phyloP scores from a whole-genome alignment of 805 yeast genomes.

The Schizosaccharomyces osmophilus region DNA sequence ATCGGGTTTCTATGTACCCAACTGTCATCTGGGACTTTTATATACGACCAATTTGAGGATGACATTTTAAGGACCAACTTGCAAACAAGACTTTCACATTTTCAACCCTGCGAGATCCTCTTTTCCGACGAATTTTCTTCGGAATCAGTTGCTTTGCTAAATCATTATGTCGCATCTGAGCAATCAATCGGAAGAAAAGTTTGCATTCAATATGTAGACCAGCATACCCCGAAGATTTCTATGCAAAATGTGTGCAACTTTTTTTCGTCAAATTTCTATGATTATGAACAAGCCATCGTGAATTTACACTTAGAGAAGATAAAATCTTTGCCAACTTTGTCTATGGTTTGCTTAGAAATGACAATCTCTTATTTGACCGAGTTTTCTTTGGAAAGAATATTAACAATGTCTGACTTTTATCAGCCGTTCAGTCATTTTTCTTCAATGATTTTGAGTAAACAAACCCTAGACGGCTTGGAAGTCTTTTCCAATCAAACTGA shows the following conservation, averaged over 20 bases:
- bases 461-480: conserved; percentile 48
- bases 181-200: background rate
- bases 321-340: conserved; percentile 7
- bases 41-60: conserved; percentile 50
- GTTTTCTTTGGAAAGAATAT: conserved; percentile 34
- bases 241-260: background rate
- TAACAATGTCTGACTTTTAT: conserved; percentile 28
- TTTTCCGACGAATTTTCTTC: conserved; percentile 19
- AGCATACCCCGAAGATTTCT: background rate
- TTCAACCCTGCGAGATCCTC: conserved; percentile 56
- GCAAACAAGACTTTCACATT: conserved; percentile 47
- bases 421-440: conserved; percentile 24
- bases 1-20: conserved; percentile 37
- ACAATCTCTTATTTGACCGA: conserved; percentile 32
- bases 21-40: conserved; percentile 49
- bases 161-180: conserved; percentile 1
- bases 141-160: conserved; percentile 13
- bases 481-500: conserved; percentile 45
- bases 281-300: background rate
- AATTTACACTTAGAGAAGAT: conserved; percentile 3
- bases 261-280: background rate
- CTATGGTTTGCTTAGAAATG: conserved; percentile 21
- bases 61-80: conserved; percentile 30
- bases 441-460: conserved; percentile 34
- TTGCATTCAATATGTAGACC: background rate